Conservation (phyloP, 306 rosid genomes). For the Delonix regia region DNA sequence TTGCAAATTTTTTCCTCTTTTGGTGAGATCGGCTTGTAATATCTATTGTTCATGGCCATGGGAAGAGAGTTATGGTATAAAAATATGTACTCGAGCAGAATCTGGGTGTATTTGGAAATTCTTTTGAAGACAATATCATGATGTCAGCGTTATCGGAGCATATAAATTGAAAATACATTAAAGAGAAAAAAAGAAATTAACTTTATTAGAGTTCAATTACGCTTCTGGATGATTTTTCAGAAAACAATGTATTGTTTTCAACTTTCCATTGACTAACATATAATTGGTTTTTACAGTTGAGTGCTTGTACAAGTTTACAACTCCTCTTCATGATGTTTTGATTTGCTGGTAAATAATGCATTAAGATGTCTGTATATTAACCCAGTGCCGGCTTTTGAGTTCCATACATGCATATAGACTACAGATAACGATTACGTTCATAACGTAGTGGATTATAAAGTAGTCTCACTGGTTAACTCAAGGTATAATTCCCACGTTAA, state of each 20-base stretch:
- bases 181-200: too few species aligned
- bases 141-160: neutral
- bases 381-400: neutral
- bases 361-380: neutral
- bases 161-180: neutral
- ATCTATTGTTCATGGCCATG: neutral
- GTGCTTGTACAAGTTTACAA: neutral
- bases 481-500: neutral
- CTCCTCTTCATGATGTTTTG: neutral
- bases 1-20: neutral
- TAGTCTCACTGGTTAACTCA: neutral
- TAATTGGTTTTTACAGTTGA: neutral
- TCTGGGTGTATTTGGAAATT: neutral
- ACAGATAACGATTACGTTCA: neutral
- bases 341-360: neutral
- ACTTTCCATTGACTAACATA: neutral
- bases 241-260: neutral
- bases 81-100: neutral
- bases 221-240: neutral
- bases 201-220: neutral
- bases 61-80: neutral
- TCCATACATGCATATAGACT: neutral
- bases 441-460: neutral
- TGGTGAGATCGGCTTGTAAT: neutral
- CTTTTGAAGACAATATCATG: neutral